These are phyloP conservation scores for Jamesozyma spencerorum DNA, from an alignment of 805 yeast genomes.

Conservation along the genomic window DNA sequence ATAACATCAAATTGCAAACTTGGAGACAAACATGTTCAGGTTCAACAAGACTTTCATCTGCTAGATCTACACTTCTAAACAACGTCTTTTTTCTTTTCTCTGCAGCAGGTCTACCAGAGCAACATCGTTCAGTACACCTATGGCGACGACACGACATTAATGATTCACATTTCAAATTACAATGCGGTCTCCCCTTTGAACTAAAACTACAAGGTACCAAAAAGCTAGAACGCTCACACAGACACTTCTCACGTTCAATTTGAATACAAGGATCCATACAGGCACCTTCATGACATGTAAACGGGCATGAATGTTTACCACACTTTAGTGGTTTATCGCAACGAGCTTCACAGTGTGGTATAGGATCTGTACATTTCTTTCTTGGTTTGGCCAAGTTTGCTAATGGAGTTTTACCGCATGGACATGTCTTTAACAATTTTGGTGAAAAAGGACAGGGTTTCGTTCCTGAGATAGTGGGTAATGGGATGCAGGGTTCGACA, in stretches of 20 bases:
- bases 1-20: conserved; percentile 50
- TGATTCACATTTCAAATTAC: conserved; percentile 65
- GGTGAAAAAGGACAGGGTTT: conserved; percentile 59
- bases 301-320: conserved; percentile 61
- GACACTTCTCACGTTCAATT: conserved; percentile 44
- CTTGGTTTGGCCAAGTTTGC: conserved; percentile 36
- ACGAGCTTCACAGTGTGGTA: conserved; percentile 59
- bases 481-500: conserved; percentile 34
- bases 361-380: conserved; percentile 58
- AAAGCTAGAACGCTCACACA: conserved; percentile 51
- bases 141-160: conserved; percentile 74
- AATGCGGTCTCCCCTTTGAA: conserved; percentile 45
- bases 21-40: conserved; percentile 65
- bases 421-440: conserved; percentile 50
- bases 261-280: conserved; percentile 61
- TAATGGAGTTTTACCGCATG: conserved; percentile 63
- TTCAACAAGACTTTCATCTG: conserved; percentile 55
- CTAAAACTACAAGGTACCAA: conserved; percentile 57
- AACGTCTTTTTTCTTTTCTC: conserved; percentile 36
- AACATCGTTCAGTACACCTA: conserved; percentile 60
- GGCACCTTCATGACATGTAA: conserved; percentile 67
- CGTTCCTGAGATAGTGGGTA: conserved; percentile 18
- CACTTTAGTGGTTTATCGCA: conserved; percentile 62
- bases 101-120: conserved; percentile 58
- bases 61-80: conserved; percentile 28